Evolutionary conservation across 768 basidiomycete species (phyloP).

Genomic region (Tephrocybe sp.): DNA sequence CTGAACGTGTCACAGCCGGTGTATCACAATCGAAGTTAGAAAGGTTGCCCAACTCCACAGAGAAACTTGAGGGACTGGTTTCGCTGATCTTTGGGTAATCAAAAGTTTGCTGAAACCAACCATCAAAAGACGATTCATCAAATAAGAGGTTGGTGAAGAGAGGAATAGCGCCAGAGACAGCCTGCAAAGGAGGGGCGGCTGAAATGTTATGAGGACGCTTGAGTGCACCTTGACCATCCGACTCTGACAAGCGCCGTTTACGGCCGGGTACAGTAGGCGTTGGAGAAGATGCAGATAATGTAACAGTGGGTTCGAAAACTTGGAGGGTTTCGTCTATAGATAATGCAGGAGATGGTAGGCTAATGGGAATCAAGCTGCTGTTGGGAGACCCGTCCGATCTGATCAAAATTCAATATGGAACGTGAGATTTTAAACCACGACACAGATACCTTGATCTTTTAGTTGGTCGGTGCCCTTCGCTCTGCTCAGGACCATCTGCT

Average conservation of each 20-base stretch:
- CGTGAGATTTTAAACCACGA: no score
- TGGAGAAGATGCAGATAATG: not conserved
- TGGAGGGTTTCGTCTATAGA: conserved; percentile 4
- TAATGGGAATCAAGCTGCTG: not conserved
- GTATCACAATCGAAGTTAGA: conserved; percentile 16
- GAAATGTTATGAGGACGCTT: conserved; percentile 28
- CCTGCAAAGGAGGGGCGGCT: conserved; percentile 19
- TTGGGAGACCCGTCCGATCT: not conserved
- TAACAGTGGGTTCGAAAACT: not conserved
- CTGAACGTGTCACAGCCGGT: not conserved
- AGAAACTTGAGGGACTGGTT: conserved; percentile 25
- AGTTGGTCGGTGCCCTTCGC: conserved; percentile 2
- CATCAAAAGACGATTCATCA: conserved; percentile 26
- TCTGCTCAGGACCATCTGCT: not conserved
- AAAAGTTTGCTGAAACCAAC: conserved; percentile 35
- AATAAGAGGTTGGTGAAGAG: conserved; percentile 3
- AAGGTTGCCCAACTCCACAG: conserved; percentile 32
- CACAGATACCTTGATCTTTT: conserved; percentile 19
- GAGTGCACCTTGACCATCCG: conserved; percentile 15
- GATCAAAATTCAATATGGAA: not conserved
- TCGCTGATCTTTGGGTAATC: conserved; percentile 20
- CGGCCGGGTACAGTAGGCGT: conserved; percentile 18
- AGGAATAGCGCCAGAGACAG: conserved; percentile 31
- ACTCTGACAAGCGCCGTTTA: conserved; percentile 39
- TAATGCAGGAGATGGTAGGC: conserved; percentile 15